Evolutionary conservation across 768 basidiomycete species (phyloP).

Genomic region (Mrakia frigida): DNA sequence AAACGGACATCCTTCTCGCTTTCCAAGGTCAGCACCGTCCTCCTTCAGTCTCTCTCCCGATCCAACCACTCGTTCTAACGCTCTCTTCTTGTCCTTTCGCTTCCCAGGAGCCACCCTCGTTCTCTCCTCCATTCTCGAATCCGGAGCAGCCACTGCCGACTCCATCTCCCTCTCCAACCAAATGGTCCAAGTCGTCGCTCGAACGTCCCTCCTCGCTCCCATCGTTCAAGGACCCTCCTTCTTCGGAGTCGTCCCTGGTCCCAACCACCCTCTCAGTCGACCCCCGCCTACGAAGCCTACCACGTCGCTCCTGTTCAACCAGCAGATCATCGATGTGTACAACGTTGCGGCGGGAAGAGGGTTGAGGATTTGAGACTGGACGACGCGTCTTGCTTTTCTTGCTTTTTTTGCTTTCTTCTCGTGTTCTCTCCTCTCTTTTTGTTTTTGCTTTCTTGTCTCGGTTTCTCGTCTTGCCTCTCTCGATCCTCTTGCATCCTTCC

Average conservation of each 20-base stretch:
- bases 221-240: neutral
- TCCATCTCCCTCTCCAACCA: neutral
- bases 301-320: neutral
- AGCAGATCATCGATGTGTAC: neutral
- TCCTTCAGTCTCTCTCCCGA: neutral
- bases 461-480: neutral
- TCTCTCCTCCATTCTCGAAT: constrained; percentile 29
- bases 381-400: neutral
- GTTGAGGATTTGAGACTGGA: neutral
- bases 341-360: neutral
- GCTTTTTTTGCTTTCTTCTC: neutral
- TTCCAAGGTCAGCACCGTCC: constrained; percentile 16
- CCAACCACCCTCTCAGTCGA: neutral
- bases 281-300: neutral
- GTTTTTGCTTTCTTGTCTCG: neutral
- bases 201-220: constrained; percentile 11
- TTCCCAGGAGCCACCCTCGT: constrained; percentile 13
- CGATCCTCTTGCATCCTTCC: neutral
- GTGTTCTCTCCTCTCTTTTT: neutral
- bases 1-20: constrained; percentile 21
- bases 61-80: no score
- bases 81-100: neutral
- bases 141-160: constrained; percentile 14
- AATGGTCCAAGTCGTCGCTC: constrained; percentile 12
- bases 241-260: constrained; percentile 13